phyloP scores from a whole-genome alignment of 768 basidiomycete genomes.

The Lentinus tigrinus region DNA sequence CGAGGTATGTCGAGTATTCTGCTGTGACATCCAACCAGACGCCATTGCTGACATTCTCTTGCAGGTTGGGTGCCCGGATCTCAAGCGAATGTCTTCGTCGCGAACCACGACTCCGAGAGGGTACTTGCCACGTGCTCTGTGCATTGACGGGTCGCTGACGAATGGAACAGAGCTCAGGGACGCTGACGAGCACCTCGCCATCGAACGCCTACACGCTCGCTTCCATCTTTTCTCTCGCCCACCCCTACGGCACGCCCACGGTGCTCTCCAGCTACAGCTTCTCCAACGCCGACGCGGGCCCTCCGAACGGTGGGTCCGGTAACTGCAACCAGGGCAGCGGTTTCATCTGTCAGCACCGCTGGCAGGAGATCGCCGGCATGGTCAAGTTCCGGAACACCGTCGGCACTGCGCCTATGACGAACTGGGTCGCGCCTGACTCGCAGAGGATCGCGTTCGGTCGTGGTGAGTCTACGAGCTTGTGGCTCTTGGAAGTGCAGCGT shows the following conservation, averaged over 20 bases:
- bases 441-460: conserved; percentile 68
- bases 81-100: conserved; percentile 61
- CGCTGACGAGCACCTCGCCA: conserved; percentile 57
- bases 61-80: conserved; percentile 58
- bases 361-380: conserved; percentile 56
- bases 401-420: conserved; percentile 45
- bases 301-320: conserved; percentile 61
- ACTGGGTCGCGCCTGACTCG: conserved; percentile 58
- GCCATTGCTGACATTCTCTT: too few species aligned
- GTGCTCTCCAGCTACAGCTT: conserved; percentile 59
- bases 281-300: conserved; percentile 50
- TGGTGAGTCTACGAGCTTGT: conserved; percentile 35
- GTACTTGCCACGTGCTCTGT: conserved; percentile 20
- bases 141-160: background rate
- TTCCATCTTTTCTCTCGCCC: conserved; percentile 62
- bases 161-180: conserved; percentile 41
- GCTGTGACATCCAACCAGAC: background rate
- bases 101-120: conserved; percentile 71
- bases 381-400: conserved; percentile 59
- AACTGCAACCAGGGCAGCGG: conserved; percentile 53
- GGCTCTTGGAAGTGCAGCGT: background rate
- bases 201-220: conserved; percentile 65
- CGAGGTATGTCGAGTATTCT: conserved; percentile 38
- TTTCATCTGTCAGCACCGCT: conserved; percentile 69
- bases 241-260: conserved; percentile 65